Conservation (phyloP, 202 grass and related monocot genomes). For the Cymbopogon flexuosus region DNA sequence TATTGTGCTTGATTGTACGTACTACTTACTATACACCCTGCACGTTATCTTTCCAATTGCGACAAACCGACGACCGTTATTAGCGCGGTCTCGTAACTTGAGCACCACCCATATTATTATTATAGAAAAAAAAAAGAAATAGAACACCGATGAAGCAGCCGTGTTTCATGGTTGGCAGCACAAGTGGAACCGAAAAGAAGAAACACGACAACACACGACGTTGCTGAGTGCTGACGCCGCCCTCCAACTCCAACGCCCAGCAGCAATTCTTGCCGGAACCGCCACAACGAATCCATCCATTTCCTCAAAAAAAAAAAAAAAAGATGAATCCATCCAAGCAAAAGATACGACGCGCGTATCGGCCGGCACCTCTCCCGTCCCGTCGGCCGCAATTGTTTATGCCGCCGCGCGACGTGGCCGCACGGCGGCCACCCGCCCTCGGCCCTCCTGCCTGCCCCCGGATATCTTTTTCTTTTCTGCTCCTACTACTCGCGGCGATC, state of each 20-base stretch:
- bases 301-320: no score
- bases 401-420: constrained; percentile 30
- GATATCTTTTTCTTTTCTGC: no score
- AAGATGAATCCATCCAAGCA: no score
- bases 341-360: no score
- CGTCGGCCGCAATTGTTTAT: constrained; percentile 31
- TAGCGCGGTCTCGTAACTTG: constrained; percentile 24
- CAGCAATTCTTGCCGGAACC: no score
- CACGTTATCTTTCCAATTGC: neutral
- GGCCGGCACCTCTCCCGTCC: neutral
- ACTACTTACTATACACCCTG: no score
- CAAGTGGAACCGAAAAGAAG: neutral
- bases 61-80: neutral
- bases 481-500: no score
- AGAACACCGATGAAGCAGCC: neutral
- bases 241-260: no score
- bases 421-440: neutral
- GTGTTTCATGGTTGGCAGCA: neutral
- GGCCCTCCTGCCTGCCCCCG: no score
- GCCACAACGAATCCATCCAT: no score
- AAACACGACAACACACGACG: neutral
- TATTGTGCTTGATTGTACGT: neutral
- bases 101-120: neutral
- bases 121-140: no score
- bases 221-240: no score